phyloP scores from a whole-genome alignment of 2,329 filamentous ascomycete genomes.

The Pseudogymnoascus sp. region DNA sequence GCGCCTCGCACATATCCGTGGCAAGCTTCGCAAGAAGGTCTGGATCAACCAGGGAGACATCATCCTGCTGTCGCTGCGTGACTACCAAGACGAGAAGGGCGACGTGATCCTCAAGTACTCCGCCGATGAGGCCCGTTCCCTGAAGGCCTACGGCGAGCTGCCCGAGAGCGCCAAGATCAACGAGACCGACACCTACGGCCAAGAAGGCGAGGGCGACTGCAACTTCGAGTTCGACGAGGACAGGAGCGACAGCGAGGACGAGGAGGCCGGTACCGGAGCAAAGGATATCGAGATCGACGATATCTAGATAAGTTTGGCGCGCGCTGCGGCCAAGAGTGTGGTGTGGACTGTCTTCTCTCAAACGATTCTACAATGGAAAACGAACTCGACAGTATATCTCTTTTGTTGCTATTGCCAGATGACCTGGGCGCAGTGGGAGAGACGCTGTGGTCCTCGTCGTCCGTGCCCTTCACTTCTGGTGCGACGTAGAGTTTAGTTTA shows the following conservation, averaged over 20 bases:
- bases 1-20: slow-evolving; percentile 77
- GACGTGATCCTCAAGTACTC: slow-evolving; percentile 94
- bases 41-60: slow-evolving; percentile 99
- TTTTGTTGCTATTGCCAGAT: slow-evolving; percentile 21
- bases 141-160: slow-evolving; percentile 96
- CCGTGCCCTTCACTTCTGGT: slow-evolving; percentile 17
- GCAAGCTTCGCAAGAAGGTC: slow-evolving; percentile 99
- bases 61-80: slow-evolving; percentile 77
- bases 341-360: slow-evolving; percentile 60
- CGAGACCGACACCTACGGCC: slow-evolving; percentile 92
- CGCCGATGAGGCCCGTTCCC: slow-evolving; percentile 85
- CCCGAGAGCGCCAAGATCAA: slow-evolving; percentile 99
- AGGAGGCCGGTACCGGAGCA: slow-evolving; percentile 49
- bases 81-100: slow-evolving; percentile 91
- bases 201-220: slow-evolving; percentile 88
- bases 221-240: slow-evolving; percentile 99
- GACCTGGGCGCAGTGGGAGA: slow-evolving; percentile 36
- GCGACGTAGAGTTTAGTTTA: neutral
- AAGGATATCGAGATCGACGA: slow-evolving; percentile 94
- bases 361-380: slow-evolving; percentile 34
- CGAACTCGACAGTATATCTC: slow-evolving; percentile 30
- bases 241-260: slow-evolving; percentile 53
- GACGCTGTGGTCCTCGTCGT: slow-evolving; percentile 37
- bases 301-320: slow-evolving; percentile 54
- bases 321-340: neutral